phyloP scores from a whole-genome alignment of 2,329 filamentous ascomycete genomes.

The Rhynchosporium secalis region DNA sequence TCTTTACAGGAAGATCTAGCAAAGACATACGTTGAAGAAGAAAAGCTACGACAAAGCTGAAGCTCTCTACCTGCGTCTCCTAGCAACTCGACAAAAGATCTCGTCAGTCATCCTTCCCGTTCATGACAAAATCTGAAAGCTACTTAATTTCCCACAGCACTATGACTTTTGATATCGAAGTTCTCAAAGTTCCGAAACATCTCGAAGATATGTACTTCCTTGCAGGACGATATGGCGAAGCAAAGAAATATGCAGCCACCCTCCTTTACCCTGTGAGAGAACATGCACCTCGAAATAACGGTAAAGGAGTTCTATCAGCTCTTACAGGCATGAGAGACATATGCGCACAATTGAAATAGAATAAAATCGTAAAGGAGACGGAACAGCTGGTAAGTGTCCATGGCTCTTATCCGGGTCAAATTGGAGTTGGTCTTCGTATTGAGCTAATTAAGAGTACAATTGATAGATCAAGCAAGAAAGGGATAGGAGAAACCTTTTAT shows the following conservation, averaged over 20 bases:
- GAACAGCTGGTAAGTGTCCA: background rate
- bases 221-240: background rate
- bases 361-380: background rate
- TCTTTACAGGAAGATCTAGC: background rate
- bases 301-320: background rate
- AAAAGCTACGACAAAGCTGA: background rate
- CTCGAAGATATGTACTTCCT: background rate
- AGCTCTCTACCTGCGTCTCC: background rate
- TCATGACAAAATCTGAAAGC: no score
- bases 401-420: background rate
- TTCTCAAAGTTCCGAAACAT: background rate
- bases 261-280: background rate
- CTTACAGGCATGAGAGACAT: background rate
- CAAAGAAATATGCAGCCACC: background rate
- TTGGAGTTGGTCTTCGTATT: background rate
- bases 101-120: background rate
- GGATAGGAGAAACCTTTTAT: background rate
- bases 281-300: background rate
- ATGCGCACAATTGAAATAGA: constrained; percentile 1
- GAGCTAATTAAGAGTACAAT: background rate
- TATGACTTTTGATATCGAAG: background rate
- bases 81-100: background rate
- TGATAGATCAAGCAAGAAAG: background rate
- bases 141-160: background rate
- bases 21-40: background rate